phyloP scores from a whole-genome alignment of 306 rosid genomes.

The Prunus fruticosa region DNA sequence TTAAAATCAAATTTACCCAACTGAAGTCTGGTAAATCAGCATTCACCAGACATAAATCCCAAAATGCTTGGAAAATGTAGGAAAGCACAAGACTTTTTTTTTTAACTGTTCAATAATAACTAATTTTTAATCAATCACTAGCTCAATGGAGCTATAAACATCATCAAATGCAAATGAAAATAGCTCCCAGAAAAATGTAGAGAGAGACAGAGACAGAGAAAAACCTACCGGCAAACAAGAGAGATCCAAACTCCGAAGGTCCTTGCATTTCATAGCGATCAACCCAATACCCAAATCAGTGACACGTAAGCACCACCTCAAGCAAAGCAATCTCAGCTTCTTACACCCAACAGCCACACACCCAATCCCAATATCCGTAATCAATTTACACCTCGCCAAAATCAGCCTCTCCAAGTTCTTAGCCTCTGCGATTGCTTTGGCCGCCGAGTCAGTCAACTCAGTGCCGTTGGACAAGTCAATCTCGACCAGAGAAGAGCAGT shows the following conservation, averaged over 20 bases:
- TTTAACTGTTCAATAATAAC: no score
- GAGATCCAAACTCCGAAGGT: constrained; percentile 66
- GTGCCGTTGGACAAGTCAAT: constrained; percentile 73
- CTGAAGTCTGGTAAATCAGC: not conserved
- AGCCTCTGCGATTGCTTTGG: constrained; percentile 68
- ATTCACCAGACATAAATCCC: not conserved
- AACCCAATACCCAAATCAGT: constrained; percentile 86
- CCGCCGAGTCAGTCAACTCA: constrained; percentile 60
- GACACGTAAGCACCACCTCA: constrained; percentile 81
- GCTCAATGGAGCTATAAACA: no score
- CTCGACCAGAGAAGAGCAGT: constrained; percentile 54
- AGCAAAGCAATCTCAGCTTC: constrained; percentile 52
- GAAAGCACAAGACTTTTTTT: not conserved
- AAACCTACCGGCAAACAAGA: constrained; percentile 81
- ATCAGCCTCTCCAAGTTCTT: constrained; percentile 59
- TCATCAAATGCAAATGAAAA: no score
- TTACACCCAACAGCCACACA: constrained; percentile 83
- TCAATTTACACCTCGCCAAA: constrained; percentile 64
- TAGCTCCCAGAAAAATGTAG: no score
- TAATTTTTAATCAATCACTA: no score
- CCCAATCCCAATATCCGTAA: constrained; percentile 85
- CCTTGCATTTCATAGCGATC: constrained; percentile 76
- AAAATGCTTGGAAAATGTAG: not conserved
- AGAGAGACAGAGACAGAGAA: not conserved
- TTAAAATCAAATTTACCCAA: not conserved